phyloP scores from a whole-genome alignment of 495 filamentous ascomycete genomes.

The Talaromyces liani region DNA sequence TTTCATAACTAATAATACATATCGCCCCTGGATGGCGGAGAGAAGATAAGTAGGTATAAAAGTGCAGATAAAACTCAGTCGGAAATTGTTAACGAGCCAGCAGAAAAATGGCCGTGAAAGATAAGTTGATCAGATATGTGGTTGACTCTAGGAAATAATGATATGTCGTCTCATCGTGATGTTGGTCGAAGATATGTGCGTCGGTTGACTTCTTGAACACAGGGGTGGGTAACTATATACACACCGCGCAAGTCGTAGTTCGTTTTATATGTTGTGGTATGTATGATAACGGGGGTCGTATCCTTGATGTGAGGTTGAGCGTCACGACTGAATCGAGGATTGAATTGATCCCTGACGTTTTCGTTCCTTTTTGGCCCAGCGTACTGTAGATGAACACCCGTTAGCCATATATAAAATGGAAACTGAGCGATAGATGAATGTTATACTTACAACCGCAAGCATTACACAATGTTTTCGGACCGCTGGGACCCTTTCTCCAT shows the following conservation, averaged over 20 bases:
- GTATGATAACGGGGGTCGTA: neutral
- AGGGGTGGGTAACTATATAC: too few species aligned
- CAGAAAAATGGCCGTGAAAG: neutral
- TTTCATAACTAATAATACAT: neutral
- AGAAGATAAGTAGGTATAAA: neutral
- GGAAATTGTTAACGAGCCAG: neutral
- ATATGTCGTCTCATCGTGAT: neutral
- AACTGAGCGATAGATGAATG: neutral
- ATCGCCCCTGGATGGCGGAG: neutral
- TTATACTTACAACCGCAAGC: slow-evolving; percentile 71
- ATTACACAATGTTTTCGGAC: slow-evolving; percentile 95
- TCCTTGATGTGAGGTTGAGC: neutral
- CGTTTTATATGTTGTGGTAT: neutral
- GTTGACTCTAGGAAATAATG: neutral
- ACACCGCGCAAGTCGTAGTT: neutral
- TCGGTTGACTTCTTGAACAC: neutral
- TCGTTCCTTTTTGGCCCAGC: slow-evolving; percentile 77
- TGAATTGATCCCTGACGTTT: slow-evolving; percentile 37
- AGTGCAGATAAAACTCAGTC: neutral
- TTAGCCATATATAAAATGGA: neutral
- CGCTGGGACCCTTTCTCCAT: slow-evolving; percentile 91
- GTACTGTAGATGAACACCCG: slow-evolving; percentile 28
- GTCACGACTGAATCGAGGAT: neutral
- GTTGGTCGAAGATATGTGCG: neutral
- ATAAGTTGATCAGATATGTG: neutral